Evolutionary conservation across 2,329 filamentous ascomycete species (phyloP), one percentile per base, ranked within the genome.

Genomic region (Claviceps purpurea): DNA sequence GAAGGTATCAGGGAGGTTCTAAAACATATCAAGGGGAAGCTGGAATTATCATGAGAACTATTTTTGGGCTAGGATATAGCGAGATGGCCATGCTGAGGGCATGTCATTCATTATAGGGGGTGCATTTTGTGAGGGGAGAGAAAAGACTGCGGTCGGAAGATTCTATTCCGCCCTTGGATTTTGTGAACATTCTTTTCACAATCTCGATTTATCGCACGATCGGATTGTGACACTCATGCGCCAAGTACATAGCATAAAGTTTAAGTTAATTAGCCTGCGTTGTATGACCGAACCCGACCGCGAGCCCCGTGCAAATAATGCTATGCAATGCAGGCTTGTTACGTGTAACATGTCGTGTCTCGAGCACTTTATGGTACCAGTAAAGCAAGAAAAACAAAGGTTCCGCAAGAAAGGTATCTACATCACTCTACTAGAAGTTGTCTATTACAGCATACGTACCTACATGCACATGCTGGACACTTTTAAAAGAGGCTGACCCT

Each of bases 1-100:
- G 66, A 70, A n/a, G 74, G 70, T 40, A 74, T 84, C 56, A 68
- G 68, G 53, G 71, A 68, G 7, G 80, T 84, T 1, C 57, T 84
- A 56, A 71, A 77, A 59, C 71, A 78, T 58, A 78, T 73, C 0
- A 74, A 68, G 63, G 59, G 53, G 41, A 66, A 64, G 52, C 51
- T 65, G 56, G 49, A 52, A 50, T 30, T 48, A n/a, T 43, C 47
- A 37, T 59, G 47, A 52, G 11, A n/a, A 3, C 40, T 2, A 3
- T n/a, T 40, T 40, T 2, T 14, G 20, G 5, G 10, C 11, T 5
- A 10, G 14, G 20, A 22, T 34, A 8, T 20, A 38, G 38, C 39
- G 20, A 30, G 14, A 24, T 7, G 43, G 38, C 8, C 14, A 13
- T 11, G 20, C 5, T 50, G 39, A 34, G 16, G n/a, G 3, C 30